Evolutionary conservation across 495 filamentous ascomycete species (phyloP).

Genomic region (Aspergillus steynii): DNA sequence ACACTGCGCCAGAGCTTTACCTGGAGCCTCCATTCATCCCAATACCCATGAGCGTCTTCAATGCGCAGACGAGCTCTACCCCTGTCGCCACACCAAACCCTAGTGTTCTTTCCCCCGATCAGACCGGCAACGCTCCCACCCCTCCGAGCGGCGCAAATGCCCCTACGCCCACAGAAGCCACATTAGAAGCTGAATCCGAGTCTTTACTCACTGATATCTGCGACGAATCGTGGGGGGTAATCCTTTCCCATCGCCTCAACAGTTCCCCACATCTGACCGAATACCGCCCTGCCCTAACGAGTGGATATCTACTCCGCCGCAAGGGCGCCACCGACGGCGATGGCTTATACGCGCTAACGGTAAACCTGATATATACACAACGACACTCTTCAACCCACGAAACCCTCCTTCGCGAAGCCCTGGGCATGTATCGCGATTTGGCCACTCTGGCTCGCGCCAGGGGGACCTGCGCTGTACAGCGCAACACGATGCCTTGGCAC

Average conservation of each 20-base stretch:
- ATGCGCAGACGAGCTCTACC: conserved; percentile 35
- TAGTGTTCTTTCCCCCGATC: conserved; percentile 47
- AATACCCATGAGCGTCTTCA: conserved; percentile 35
- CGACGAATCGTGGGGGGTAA: conserved; percentile 80
- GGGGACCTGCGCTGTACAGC: conserved; percentile 62
- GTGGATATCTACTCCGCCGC: conserved; percentile 77
- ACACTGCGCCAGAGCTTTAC: conserved; percentile 63
- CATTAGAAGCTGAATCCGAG: conserved; percentile 65
- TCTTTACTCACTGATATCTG: conserved; percentile 72
- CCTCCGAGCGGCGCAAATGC: conserved; percentile 44
- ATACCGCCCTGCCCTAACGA: conserved; percentile 63
- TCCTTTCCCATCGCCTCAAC: conserved; percentile 71
- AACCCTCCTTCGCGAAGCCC: conserved; percentile 64
- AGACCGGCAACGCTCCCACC: conserved; percentile 38
- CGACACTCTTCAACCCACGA: conserved; percentile 52
- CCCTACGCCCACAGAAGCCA: conserved; percentile 56
- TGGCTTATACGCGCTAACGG: conserved; percentile 60
- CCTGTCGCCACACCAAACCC: conserved; percentile 51
- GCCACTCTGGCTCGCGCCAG: conserved; percentile 69
- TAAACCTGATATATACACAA: conserved; percentile 64
- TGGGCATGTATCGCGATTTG: conserved; percentile 75
- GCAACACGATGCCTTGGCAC: conserved; percentile 79
- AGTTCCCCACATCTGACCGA: conserved; percentile 63
- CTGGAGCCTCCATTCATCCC: conserved; percentile 43
- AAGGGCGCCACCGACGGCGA: conserved; percentile 61